These are phyloP conservation scores for Datura wrightii DNA, from an alignment of 257 asterid species.

Conservation along the genomic window DNA sequence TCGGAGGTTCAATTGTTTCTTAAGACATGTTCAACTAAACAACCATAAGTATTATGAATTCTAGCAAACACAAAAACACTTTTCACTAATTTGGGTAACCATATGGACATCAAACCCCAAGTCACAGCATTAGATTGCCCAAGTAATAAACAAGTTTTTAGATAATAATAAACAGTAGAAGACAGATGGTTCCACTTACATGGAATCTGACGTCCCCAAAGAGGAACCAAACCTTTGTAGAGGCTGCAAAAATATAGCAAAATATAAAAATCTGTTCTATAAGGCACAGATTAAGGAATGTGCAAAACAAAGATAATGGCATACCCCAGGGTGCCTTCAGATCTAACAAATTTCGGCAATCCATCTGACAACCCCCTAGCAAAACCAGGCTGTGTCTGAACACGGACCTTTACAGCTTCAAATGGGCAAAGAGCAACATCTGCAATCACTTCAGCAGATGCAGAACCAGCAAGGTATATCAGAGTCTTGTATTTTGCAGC, in stretches of 20 bases:
- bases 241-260: constrained; percentile 52
- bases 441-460: constrained; percentile 70
- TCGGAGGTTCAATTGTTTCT: not conserved
- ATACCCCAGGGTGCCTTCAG: constrained; percentile 72
- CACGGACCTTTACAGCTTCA: constrained; percentile 75
- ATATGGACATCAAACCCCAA: constrained; percentile 8
- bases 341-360: constrained; percentile 61
- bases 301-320: constrained; percentile 29
- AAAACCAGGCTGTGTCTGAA: constrained; percentile 69
- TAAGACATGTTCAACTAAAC: not conserved
- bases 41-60: not conserved
- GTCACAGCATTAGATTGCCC: not conserved
- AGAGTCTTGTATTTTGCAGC: constrained; percentile 64
- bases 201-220: constrained; percentile 98
- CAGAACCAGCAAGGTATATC: constrained; percentile 70
- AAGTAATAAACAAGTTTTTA: not conserved
- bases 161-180: not conserved
- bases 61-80: constrained; percentile 12
- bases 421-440: constrained; percentile 68
- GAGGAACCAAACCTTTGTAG: constrained; percentile 91
- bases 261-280: constrained; percentile 5
- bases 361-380: constrained; percentile 66
- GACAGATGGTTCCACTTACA: constrained; percentile 56
- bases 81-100: not conserved
- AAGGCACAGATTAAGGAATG: constrained; percentile 5